Base-by-base conservation (phyloP, 257 asterid genomes). In the Capsicum pubescens region DNA sequence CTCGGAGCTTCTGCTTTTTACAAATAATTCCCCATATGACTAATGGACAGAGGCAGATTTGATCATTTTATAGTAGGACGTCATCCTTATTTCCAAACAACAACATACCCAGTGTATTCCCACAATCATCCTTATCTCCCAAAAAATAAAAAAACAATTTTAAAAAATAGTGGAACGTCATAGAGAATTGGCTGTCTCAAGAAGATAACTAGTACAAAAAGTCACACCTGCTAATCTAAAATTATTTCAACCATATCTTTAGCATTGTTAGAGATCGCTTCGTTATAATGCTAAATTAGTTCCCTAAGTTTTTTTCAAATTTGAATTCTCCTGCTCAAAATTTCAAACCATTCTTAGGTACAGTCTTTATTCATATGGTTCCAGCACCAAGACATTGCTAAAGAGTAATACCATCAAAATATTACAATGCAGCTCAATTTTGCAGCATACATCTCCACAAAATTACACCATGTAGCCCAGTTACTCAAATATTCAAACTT, bases 141-240 rank as follows among this genome's bases (percentile, higher is more conserved):
- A 2, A 26, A 26, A 26, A 26, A 26, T 0, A 26, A 26, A 26
- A 26, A 26, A 26, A 26, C 2, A 26, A 26, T 1, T 26, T 26
- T 26, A 26, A 26, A 26, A 26, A 26, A 3, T 48, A 48, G 59
- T 2, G 48, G 80, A 11, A 48, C 15, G 21, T 11, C 80, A 60
- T 11, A 11, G 59, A 48, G 42, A 19, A 48, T 48, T 11, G 80
- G 80, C 60, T 13, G 60, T 48, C 60, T 0, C n/a, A 72, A 48
- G 80, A 72, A 72, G 0, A n/a, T 72, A 48, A 72, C 12, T 72
- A 48, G 16, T 9, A 72, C 11, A 72, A 26, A 21, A 50, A 48
- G 60, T 74, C 44, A 48, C 7, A 72, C 7, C 16, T 48, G 80
- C 16, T 72, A 72, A 72, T 46, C 80, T 12, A 48, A 72, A 72